These are phyloP conservation scores for Phytophthora palmivora DNA, from an alignment of 352 stramenopile genomes.

Conservation along the genomic window DNA sequence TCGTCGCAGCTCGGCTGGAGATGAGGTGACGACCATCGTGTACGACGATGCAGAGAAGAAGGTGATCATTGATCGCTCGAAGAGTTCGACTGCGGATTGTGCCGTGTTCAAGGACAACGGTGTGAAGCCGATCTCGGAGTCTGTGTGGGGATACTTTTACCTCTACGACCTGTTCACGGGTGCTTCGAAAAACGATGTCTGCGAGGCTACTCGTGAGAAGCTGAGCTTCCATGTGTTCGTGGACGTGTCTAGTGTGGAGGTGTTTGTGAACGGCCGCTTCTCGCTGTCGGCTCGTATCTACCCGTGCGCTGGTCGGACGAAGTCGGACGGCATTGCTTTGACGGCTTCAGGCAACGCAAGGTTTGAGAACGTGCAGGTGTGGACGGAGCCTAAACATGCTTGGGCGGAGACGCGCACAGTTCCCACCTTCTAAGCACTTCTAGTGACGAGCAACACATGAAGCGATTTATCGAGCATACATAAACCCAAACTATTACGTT, in stretches of 20 bases:
- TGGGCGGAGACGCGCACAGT: slow-evolving; percentile 57
- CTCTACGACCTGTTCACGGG: slow-evolving; percentile 57
- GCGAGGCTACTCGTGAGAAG: slow-evolving; percentile 49
- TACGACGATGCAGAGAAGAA: slow-evolving; percentile 72
- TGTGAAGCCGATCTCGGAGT: slow-evolving; percentile 39
- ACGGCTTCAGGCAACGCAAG: slow-evolving; percentile 47
- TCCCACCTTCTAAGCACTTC: slow-evolving; percentile 35
- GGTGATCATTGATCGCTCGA: slow-evolving; percentile 63
- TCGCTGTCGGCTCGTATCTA: slow-evolving; percentile 71
- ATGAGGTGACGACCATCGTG: slow-evolving; percentile 65
- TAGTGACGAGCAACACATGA: not conserved
- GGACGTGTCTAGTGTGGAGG: slow-evolving; percentile 73
- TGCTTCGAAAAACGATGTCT: slow-evolving; percentile 32
- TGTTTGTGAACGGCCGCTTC: slow-evolving; percentile 79
- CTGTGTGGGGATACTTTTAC: slow-evolving; percentile 62
- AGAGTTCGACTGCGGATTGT: slow-evolving; percentile 57
- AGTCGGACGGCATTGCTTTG: slow-evolving; percentile 66
- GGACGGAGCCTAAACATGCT: slow-evolving; percentile 68
- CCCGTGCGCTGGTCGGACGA: slow-evolving; percentile 54
- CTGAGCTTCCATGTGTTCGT: slow-evolving; percentile 71
- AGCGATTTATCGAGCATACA: slow-evolving; percentile 16
- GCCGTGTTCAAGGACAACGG: slow-evolving; percentile 47
- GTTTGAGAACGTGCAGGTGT: slow-evolving; percentile 72
- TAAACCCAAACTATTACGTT: slow-evolving; percentile 9
- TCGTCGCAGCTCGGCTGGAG: slow-evolving; percentile 46